These are phyloP conservation scores for Datura wrightii DNA, from an alignment of 257 asterid genomes.

Conservation along the genomic window DNA sequence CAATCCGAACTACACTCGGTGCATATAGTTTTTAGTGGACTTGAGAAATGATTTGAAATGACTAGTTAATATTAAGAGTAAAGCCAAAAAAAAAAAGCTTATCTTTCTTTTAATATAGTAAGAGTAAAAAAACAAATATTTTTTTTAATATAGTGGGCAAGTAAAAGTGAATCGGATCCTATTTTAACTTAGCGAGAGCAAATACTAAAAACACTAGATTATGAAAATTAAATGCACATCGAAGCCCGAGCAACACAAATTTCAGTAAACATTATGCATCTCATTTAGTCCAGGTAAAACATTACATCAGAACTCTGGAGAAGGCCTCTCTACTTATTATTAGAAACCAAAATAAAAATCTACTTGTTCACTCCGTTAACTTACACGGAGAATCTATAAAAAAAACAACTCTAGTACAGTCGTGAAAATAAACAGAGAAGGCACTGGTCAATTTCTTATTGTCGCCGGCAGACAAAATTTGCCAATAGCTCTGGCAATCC, in stretches of 20 bases:
- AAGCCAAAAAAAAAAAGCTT: no score
- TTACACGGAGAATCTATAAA: slow-evolving; percentile 42
- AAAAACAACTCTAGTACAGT: slow-evolving; percentile 27
- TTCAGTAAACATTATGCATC: slow-evolving; percentile 17
- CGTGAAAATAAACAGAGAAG: slow-evolving; percentile 3
- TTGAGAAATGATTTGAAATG: no score
- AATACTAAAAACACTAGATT: neutral
- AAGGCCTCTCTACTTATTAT: neutral
- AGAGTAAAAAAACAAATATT: no score
- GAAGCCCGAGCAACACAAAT: neutral
- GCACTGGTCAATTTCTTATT: slow-evolving; percentile 35
- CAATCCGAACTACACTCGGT: neutral
- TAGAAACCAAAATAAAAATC: slow-evolving; percentile 23
- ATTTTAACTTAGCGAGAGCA: no score
- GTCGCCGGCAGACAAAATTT: slow-evolving; percentile 63
- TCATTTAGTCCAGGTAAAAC: slow-evolving; percentile 20
- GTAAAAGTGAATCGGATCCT: no score
- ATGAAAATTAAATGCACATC: neutral
- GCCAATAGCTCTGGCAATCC: slow-evolving; percentile 58
- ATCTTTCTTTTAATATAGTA: no score
- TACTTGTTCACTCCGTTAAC: slow-evolving; percentile 42
- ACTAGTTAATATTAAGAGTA: no score
- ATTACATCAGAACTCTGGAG: neutral
- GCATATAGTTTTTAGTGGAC: no score
- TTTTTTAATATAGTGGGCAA: no score